Percentiles rank a stretch among this genome's conserved stretches.
These are phyloP conservation scores for Tuber microsphaerosporum DNA, from an alignment of 495 filamentous ascomycete genomes.

Conservation along the genomic window DNA sequence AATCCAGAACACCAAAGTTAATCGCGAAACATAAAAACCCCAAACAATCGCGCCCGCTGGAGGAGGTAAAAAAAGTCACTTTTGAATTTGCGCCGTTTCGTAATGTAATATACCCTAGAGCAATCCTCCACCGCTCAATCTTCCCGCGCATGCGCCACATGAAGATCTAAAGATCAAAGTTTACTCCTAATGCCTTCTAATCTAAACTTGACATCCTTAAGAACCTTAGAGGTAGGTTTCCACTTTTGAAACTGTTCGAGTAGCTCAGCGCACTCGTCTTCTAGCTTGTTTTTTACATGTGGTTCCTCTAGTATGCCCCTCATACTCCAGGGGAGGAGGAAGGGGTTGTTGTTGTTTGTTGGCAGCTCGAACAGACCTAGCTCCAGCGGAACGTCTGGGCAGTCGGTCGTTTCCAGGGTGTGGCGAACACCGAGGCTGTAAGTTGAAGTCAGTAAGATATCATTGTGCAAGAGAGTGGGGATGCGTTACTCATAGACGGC, in stretches of 20 bases:
- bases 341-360: conserved; percentile 61
- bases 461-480: not conserved
- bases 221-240: conserved; percentile 77
- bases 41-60: not conserved
- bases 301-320: conserved; percentile 88
- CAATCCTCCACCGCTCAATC: not conserved
- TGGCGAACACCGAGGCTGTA: conserved; percentile 70
- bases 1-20: not conserved
- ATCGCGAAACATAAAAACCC: not conserved
- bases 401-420: conserved; percentile 71
- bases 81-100: conserved; percentile 1
- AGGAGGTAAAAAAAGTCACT: not conserved
- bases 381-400: conserved; percentile 51
- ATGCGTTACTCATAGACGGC: conserved; percentile 73
- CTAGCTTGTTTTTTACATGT: conserved; percentile 71
- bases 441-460: conserved; percentile 26
- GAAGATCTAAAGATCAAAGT: conserved; percentile 16
- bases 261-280: conserved; percentile 68
- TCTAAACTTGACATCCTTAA: conserved; percentile 94
- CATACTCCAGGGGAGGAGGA: conserved; percentile 88
- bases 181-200: conserved; percentile 67
- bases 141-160: not conserved
- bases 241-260: conserved; percentile 86
- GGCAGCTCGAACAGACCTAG: conserved; percentile 49
- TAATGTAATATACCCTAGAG: not conserved